A percentile compares a stretch with the other conserved stretches of the same genome.
phyloP scores from a whole-genome alignment of 2,329 filamentous ascomycete species.

The Monilinia polystroma region DNA sequence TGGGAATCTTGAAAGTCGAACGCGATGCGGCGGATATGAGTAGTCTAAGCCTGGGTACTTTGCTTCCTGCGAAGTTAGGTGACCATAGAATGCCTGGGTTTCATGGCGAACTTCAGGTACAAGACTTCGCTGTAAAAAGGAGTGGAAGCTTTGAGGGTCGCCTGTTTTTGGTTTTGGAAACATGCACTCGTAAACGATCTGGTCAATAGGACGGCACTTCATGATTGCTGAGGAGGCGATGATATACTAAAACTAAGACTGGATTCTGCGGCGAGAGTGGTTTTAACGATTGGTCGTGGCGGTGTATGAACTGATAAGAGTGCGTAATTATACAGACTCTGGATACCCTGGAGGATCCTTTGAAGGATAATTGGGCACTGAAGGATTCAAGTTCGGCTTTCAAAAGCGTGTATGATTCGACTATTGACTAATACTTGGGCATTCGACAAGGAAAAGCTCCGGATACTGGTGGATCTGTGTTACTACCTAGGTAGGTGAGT shows the following conservation, averaged over 20 bases:
- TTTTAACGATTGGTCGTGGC: conserved; percentile 15
- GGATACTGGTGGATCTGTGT: not conserved
- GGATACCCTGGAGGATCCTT: conserved; percentile 6
- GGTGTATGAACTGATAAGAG: conserved; percentile 13
- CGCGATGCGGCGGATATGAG: conserved; percentile 67
- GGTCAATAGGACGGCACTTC: conserved; percentile 69
- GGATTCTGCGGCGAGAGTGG: conserved; percentile 11
- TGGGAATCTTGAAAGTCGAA: conserved; percentile 72
- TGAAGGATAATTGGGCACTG: conserved; percentile 20
- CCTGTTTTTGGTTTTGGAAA: conserved; percentile 65
- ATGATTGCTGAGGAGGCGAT: conserved; percentile 41
- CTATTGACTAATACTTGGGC: not conserved
- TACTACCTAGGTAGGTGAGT: not conserved
- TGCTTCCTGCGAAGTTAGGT: conserved; percentile 75
- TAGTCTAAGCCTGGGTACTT: conserved; percentile 83
- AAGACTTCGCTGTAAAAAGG: conserved; percentile 67
- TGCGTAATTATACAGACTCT: conserved; percentile 3
- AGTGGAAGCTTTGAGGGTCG: conserved; percentile 70
- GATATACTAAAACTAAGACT: conserved; percentile 14
- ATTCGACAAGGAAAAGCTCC: not conserved
- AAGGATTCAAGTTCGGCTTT: conserved; percentile 1
- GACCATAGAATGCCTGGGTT: conserved; percentile 70
- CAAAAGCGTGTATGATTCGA: conserved; percentile 1
- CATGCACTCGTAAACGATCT: conserved; percentile 72
- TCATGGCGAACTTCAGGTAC: conserved; percentile 75